Evolutionary conservation across 805 yeast genomes (phyloP), one percentile per base, ranked within the genome.

Genomic region (Groenewaldozyma salmanticensis): DNA sequence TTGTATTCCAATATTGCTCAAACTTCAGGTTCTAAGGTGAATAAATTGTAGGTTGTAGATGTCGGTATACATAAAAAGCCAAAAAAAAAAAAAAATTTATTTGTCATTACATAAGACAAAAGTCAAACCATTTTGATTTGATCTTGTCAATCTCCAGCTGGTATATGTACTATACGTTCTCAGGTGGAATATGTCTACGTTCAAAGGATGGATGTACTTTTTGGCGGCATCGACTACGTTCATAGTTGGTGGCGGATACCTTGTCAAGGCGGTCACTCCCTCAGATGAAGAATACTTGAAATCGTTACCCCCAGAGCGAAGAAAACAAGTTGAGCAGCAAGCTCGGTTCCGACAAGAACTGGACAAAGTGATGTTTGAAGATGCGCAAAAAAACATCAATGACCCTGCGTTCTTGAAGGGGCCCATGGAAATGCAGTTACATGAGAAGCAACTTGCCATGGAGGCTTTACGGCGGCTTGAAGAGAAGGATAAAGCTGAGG

Each of bases 241-340:
- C 13, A 13, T 24, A 24, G 7, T 24, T 24, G 29, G 29, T 24
- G 29, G 29, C 7, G 7, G 29, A 13, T 9, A 24, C 7, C 29
- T 24, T 24, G 29, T 24, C 13, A 24, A 24, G 7, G 29, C 29
- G 59, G 76, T 88, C 0, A 79, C 86, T 0, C 97, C 97, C 2
- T 74, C 88, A 1, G 94, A 84, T 49, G 95, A 86, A 52, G 74
- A 88, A 54, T 60, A 88, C 22, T 70, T 87, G 32, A 75, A 78
- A 24, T 24, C 33, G 34, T 37, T 48, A 20, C 42, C 48, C 5
- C 96, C 97, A 1, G 95, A 88, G 56, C 65, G 87, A 34, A 69
- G 85, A 48, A 77, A 77, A 17, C 80, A 82, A 45, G 85, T 83
- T 58, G 50, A 50, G 27, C 33, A 33, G 22, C 45, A 47, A 33